A percentile compares a stretch with the other conserved stretches of the same genome.
These are phyloP conservation scores for Kalmusia sp. DNA, from an alignment of 2,329 filamentous ascomycete genomes.

Conservation along the genomic window DNA sequence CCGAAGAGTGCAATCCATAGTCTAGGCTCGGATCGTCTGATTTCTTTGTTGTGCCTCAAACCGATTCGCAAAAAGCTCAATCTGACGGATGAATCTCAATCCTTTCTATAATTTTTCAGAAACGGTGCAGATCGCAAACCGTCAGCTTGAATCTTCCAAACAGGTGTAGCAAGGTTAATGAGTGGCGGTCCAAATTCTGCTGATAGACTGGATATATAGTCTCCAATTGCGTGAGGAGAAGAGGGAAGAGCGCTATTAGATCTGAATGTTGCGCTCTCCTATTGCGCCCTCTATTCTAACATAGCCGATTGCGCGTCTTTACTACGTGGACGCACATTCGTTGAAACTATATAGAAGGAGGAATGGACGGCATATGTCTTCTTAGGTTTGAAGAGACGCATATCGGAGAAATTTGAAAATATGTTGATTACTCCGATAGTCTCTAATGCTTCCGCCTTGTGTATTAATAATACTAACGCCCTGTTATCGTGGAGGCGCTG, in stretches of 20 bases:
- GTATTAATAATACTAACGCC: conserved; percentile 59
- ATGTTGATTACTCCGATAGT: conserved; percentile 47
- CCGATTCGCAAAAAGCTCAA: too few species aligned
- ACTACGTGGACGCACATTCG: conserved; percentile 50
- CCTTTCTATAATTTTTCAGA: too few species aligned
- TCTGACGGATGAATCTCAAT: too few species aligned
- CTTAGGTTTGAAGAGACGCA: conserved; percentile 56
- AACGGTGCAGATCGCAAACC: not conserved
- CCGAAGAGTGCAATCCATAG: too few species aligned
- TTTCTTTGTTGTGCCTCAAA: too few species aligned
- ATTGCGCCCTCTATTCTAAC: conserved; percentile 21
- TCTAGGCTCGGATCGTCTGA: too few species aligned
- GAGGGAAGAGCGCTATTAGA: too few species aligned
- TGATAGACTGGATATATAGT: too few species aligned
- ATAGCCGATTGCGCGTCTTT: too few species aligned
- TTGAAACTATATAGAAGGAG: conserved; percentile 63
- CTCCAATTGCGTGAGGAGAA: conserved; percentile 17
- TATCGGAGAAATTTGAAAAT: conserved; percentile 52
- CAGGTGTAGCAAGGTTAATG: conserved; percentile 15
- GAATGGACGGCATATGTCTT: conserved; percentile 51
- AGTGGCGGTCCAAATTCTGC: conserved; percentile 22
- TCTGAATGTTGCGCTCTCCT: conserved; percentile 21
- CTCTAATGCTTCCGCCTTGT: conserved; percentile 54
- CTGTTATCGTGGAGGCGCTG: conserved; percentile 55
- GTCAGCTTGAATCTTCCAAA: conserved; percentile 19